phyloP scores from a whole-genome alignment of 2,329 filamentous ascomycete genomes.

The Aspergillus neotritici region DNA sequence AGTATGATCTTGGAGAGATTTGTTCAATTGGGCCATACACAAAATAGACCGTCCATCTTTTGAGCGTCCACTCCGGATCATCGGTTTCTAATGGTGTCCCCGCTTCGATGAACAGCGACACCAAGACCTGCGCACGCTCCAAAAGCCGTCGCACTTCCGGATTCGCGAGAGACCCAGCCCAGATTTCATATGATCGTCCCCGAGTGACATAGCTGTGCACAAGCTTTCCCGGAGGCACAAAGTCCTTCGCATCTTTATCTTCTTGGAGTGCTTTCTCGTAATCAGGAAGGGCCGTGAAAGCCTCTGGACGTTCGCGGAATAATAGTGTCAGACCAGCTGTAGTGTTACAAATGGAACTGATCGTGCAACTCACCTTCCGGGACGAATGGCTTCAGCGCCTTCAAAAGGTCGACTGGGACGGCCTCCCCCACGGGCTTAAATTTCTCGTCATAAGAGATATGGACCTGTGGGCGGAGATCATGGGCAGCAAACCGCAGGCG shows the following conservation, averaged over 20 bases:
- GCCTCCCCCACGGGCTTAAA: conserved; percentile 63
- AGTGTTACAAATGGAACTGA: neutral
- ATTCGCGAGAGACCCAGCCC: conserved; percentile 70
- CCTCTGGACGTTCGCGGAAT: conserved; percentile 45
- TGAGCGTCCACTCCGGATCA: conserved; percentile 64
- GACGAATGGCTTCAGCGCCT: conserved; percentile 59
- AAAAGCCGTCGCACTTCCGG: conserved; percentile 64
- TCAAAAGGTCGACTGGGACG: conserved; percentile 63
- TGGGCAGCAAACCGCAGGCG: conserved; percentile 63
- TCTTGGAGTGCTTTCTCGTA: conserved; percentile 56
- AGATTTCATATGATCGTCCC: conserved; percentile 71
- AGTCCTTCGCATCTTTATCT: conserved; percentile 40
- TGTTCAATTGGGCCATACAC: conserved; percentile 49
- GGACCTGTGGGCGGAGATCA: conserved; percentile 73
- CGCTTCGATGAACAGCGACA: conserved; percentile 86
- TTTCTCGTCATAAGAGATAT: conserved; percentile 65
- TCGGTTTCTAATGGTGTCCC: conserved; percentile 71
- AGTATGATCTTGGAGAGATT: neutral
- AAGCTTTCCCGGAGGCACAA: conserved; percentile 70
- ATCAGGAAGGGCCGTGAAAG: conserved; percentile 57
- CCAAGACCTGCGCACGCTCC: conserved; percentile 74
- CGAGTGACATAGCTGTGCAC: conserved; percentile 58
- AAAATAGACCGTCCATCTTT: conserved; percentile 90
- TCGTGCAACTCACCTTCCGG: conserved; percentile 53
- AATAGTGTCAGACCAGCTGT: conserved; percentile 4